Conservation (phyloP, 495 filamentous ascomycete species). For the Hamigera avellanea region DNA sequence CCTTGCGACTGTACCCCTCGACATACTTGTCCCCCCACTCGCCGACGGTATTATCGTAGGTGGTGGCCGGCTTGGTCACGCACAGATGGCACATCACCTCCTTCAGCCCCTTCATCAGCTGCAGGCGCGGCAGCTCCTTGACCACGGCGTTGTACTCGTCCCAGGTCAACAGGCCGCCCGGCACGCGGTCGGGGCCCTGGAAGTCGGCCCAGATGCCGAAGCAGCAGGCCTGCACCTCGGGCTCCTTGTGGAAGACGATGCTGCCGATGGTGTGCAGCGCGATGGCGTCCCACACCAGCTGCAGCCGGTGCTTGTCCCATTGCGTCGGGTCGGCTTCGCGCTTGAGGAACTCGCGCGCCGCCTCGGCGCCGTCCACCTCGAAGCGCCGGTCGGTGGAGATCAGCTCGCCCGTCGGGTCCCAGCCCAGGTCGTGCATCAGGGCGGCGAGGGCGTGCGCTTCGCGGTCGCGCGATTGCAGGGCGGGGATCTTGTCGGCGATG, state of each 20-base stretch:
- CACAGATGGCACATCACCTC: slow-evolving; percentile 32
- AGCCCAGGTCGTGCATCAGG: slow-evolving; percentile 45
- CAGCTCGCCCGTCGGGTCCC: slow-evolving; percentile 22
- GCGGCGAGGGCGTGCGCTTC: slow-evolving; percentile 36
- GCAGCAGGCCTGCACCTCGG: slow-evolving; percentile 26
- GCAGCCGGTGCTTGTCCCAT: slow-evolving; percentile 27
- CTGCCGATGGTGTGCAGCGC: slow-evolving; percentile 34
- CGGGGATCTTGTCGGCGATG: slow-evolving; percentile 24
- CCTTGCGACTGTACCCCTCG: slow-evolving; percentile 5
- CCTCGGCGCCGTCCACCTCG: slow-evolving; percentile 44
- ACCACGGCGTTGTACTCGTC: slow-evolving; percentile 23
- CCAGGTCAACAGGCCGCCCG: slow-evolving; percentile 15
- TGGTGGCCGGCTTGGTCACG: slow-evolving; percentile 33
- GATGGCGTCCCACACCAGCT: slow-evolving; percentile 44
- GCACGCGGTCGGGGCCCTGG: slow-evolving; percentile 17
- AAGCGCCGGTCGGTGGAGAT: slow-evolving; percentile 37
- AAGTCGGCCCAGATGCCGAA: slow-evolving; percentile 40
- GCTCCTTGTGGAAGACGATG: slow-evolving; percentile 33
- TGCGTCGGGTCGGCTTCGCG: slow-evolving; percentile 7
- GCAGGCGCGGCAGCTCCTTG: slow-evolving; percentile 21
- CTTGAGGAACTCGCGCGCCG: slow-evolving; percentile 30
- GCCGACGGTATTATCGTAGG: slow-evolving; percentile 35
- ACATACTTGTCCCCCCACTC: slow-evolving; percentile 20
- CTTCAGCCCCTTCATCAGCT: slow-evolving; percentile 22
- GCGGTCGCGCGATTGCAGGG: slow-evolving; percentile 19